Base-by-base conservation (phyloP, 1,139 yeast species). In the Pichia sp. region DNA sequence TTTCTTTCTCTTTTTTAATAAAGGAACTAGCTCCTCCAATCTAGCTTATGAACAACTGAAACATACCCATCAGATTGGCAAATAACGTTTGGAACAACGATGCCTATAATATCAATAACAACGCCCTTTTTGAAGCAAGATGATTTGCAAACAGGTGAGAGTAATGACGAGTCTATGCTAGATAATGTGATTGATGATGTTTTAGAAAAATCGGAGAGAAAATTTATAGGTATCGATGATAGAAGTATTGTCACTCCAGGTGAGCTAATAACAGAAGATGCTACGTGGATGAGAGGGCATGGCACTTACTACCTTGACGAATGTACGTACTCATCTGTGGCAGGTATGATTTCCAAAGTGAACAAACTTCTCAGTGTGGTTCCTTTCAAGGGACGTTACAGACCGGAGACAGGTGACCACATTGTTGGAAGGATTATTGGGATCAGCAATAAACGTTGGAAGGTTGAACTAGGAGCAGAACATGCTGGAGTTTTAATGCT, bases 241-340 rank as follows among this genome's bases (percentile, higher is more conserved):
- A 50, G 49, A 36, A 56, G 56, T 31, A 62, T 85, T 11, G 96
- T 93, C 16, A 90, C 97, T 0, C 99, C 99, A 0, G 99, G 99
- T 13, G 98, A 95, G 68, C 74, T 92, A 54, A 89, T 95, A 16
- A 93, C 99, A 0, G 95, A 88, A 64, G 99, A 95, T 66, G 90
- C 97, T 7, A 80, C 87, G 5, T 93, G 98, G 97, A 95, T 95
- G 99, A 82, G 96, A 69, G 99, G 99, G 38, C 99, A 95, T 69
- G 99, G 99, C 2, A 95, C 99, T 0, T 93, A 90, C 69, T 83
- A 86, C 59, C 73, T 85, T 45, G 81, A 81, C 38, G 82, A 80
- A 56, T 75, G 79, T 62, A 90, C 97, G 0, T 90, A 82, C 68
- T 87, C 97, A 1, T 85, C 97, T 0, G 96, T 93, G 4, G 97